Evolutionary conservation across 257 asterid species (phyloP), one percentile per base, ranked within the genome.

Genomic region (Parsonsia alboflavescens): DNA sequence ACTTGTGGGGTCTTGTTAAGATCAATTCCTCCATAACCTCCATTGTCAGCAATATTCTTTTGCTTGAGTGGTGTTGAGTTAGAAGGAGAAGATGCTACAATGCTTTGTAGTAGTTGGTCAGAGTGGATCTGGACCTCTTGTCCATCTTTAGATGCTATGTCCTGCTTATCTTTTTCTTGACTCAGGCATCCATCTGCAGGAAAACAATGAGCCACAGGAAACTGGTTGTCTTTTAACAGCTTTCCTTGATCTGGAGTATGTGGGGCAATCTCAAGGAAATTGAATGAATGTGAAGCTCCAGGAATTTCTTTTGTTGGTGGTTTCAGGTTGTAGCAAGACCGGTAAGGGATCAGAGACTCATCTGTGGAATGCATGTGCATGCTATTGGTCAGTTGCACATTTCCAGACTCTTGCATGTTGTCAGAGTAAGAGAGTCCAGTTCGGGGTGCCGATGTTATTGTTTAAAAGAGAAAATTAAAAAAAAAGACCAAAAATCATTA

Each of bases 1-100:
- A 69, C 86, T 65, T 76, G 86, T 64, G 96, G 99, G 13, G 98
- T 89, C 82, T 83, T 82, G 88, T 87, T 90, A 57, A 85, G 84
- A 82, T 90, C 95, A 64, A 89, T 87, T 26, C 82, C 96, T 70
- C 70, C 86, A 17, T 73, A 48, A 75, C 72, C 80, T 77, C 72
- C 77, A 22, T 70, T 83, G 36, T 73, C 88, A 36, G 48, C 48
- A 59, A 68, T 39, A 73, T 78, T 71, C 73, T 81, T 81, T 67
- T 81, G 90, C 74, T 67, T 75, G 45, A 76, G 74, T 21, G 84
- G 52, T 49, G 84, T 71, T 19, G 78, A 68, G 69, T 54, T 63
- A 19, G 75, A 86, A 44, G 77, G 82, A 72, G 86, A 48, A 36
- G 86, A 73, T 61, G 79, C 80, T 72, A 73, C 15, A 68, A 74